Percentiles rank a stretch among this genome's conserved stretches.
These are phyloP conservation scores for Buddleja alternifolia DNA, from an alignment of 257 asterid genomes.

Conservation along the genomic window DNA sequence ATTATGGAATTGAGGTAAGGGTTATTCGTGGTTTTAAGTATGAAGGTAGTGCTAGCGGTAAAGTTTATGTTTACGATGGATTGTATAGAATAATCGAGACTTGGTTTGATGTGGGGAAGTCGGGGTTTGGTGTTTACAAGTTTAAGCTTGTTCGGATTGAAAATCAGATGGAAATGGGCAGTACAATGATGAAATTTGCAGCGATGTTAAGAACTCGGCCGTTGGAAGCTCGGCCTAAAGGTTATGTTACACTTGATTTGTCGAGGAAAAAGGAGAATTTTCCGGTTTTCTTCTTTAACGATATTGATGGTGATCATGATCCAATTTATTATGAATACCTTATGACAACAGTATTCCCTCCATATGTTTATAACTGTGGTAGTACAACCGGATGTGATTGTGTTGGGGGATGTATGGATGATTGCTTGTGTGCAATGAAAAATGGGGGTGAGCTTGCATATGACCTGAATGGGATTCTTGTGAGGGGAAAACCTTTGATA, in stretches of 20 bases:
- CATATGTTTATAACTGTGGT: slow-evolving; percentile 39
- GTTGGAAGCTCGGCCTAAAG: slow-evolving; percentile 56
- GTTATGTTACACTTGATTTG: slow-evolving; percentile 73
- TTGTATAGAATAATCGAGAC: slow-evolving; percentile 60
- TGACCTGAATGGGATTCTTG: slow-evolving; percentile 62
- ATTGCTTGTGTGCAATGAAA: slow-evolving; percentile 69
- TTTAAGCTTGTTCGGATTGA: slow-evolving; percentile 68
- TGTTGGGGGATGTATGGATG: slow-evolving; percentile 53
- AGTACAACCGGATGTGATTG: slow-evolving; percentile 62
- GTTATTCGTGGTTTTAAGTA: slow-evolving; percentile 84
- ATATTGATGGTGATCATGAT: slow-evolving; percentile 61
- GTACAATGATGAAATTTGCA: slow-evolving; percentile 59
- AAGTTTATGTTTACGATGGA: slow-evolving; percentile 88
- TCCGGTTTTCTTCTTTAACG: slow-evolving; percentile 71
- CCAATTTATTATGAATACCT: slow-evolving; percentile 67
- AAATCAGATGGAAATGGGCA: slow-evolving; percentile 80
- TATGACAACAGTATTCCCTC: slow-evolving; percentile 52
- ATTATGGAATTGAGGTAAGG: slow-evolving; percentile 77
- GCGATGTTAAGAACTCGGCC: slow-evolving; percentile 53
- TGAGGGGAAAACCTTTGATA: slow-evolving; percentile 79
- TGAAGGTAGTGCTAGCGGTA: slow-evolving; percentile 70
- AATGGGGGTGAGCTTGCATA: slow-evolving; percentile 82
- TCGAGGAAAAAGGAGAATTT: slow-evolving; percentile 64
- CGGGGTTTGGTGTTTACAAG: slow-evolving; percentile 82
- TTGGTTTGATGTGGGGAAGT: slow-evolving; percentile 82